phyloP scores from a whole-genome alignment of 2,329 filamentous ascomycete species.

The Thelonectria discophora region DNA sequence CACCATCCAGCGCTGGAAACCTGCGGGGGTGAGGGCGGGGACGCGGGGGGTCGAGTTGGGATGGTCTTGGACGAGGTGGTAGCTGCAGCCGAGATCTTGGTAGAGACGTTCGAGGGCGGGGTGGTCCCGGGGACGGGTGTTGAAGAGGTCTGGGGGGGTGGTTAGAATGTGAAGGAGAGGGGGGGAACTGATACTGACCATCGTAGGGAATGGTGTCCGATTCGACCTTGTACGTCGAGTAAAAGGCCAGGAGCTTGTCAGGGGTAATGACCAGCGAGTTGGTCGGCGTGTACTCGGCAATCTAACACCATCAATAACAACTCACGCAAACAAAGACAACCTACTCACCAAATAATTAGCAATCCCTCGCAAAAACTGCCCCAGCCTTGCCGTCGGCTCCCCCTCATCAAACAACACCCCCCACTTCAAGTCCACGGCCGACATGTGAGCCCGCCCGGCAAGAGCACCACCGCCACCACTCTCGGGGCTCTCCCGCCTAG shows the following conservation, averaged over 20 bases:
- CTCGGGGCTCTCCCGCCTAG: constrained; percentile 21
- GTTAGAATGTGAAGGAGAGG: too few relatives aligned
- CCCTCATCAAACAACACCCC: constrained; percentile 77
- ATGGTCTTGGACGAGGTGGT: constrained; percentile 69
- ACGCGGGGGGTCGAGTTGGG: constrained; percentile 63
- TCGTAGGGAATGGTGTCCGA: constrained; percentile 75
- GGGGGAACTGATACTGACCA: constrained; percentile 53
- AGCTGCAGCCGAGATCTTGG: constrained; percentile 62
- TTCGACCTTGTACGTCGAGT: constrained; percentile 70
- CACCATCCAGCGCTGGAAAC: constrained; percentile 77
- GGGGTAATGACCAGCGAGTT: constrained; percentile 73
- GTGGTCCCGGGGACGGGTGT: constrained; percentile 44
- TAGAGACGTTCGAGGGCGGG: constrained; percentile 60
- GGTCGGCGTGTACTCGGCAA: constrained; percentile 44
- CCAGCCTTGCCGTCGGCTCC: constrained; percentile 72
- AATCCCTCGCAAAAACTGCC: constrained; percentile 76
- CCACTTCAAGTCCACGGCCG: constrained; percentile 76
- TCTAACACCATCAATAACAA: constrained; percentile 36
- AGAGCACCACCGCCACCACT: not conserved
- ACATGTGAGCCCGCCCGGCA: constrained; percentile 23
- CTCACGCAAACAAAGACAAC: too few relatives aligned
- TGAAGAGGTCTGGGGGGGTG: constrained; percentile 63
- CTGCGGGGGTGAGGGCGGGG: constrained; percentile 72
- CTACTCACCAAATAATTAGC: constrained; percentile 73
- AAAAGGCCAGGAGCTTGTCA: constrained; percentile 78